Base-by-base conservation (phyloP, 768 basidiomycete genomes). In the Suillus subluteus region DNA sequence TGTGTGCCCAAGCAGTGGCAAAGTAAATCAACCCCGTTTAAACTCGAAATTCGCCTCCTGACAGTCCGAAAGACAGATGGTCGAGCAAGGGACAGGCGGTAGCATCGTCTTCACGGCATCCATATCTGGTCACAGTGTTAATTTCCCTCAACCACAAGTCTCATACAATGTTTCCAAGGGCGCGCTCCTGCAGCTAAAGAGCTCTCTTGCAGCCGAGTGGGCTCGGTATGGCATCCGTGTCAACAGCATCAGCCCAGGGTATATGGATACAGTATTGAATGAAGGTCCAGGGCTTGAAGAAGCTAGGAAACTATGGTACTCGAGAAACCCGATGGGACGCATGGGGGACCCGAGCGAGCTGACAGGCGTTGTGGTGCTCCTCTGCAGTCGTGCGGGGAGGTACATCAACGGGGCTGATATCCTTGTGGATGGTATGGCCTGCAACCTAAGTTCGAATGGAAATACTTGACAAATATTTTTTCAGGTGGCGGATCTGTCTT, bases 351-450 rank as follows among this genome's bases (percentile, higher is more conserved):
- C 81, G 6, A 73, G 70, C 15, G 83, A 85, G 69, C 61, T 84
- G 63, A 75, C 73, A 1, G 82, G 83, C 1, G 75, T 70, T 1
- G 73, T 82, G 15, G 76, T 83, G 4, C 68, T 84, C 62, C 71
- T 85, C 8, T 81, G 79, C 56, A 84, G 81, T 69, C 73, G 73
- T 15, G 80, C 79, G 0, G 83, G 82, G 16, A 74, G 77, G 43
- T 84, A 81, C 68, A 80, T 84, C 37, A 84, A 77, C 23, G 84
- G 82, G 4, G 74, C 75, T 2, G 79, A 83, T 73, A 79, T 83
- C 44, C 23, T 79, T 46, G 73, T 84, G 4, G 82, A 84, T 66
- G 82, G 81, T 83, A 66, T 67, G 75, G 46, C 18, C 30, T 26
- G 41, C 5, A 32, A 4, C n/a, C 62, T 6, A n/a, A 15, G 65